A percentile compares a stretch with the other conserved stretches of the same genome.
Conservation (phyloP, 2,329 filamentous ascomycete genomes). For the Claviceps digitariae region DNA sequence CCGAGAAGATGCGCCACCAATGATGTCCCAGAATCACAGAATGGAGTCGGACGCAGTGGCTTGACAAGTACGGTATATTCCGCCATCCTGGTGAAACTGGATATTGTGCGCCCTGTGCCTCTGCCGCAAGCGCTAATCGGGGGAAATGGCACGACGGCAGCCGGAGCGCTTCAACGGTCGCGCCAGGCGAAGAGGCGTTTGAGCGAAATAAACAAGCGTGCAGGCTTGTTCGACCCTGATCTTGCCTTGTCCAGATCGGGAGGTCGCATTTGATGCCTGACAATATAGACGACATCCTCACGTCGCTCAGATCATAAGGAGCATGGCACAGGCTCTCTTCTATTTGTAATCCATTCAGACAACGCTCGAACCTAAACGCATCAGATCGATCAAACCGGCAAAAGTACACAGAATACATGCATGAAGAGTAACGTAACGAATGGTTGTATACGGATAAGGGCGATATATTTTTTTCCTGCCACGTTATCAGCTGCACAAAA, state of each 20-base stretch:
- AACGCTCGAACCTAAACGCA: not conserved
- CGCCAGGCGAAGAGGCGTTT: not conserved
- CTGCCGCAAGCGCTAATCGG: conserved; percentile 1
- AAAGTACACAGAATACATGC: not conserved
- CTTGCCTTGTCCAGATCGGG: not conserved
- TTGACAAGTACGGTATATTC: conserved; percentile 4
- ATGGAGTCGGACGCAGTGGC: not conserved
- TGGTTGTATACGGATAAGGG: not conserved
- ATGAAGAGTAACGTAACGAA: not conserved
- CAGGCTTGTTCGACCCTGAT: not conserved
- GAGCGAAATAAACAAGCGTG: not conserved
- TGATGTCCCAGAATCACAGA: not conserved
- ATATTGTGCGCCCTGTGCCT: conserved; percentile 4
- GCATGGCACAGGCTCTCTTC: not conserved
- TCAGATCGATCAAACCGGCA: not conserved
- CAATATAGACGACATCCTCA: not conserved
- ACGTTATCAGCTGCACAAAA: not conserved
- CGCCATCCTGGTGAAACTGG: conserved; percentile 1
- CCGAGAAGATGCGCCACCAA: not conserved
- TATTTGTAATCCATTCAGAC: not conserved
- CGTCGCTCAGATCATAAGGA: not conserved
- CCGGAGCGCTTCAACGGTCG: not conserved
- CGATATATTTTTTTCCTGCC: not conserved
- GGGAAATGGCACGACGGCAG: not conserved
- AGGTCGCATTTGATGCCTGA: not conserved